Evolutionary conservation across 805 yeast genomes (phyloP).

Genomic region (Ascoidea tarda): DNA sequence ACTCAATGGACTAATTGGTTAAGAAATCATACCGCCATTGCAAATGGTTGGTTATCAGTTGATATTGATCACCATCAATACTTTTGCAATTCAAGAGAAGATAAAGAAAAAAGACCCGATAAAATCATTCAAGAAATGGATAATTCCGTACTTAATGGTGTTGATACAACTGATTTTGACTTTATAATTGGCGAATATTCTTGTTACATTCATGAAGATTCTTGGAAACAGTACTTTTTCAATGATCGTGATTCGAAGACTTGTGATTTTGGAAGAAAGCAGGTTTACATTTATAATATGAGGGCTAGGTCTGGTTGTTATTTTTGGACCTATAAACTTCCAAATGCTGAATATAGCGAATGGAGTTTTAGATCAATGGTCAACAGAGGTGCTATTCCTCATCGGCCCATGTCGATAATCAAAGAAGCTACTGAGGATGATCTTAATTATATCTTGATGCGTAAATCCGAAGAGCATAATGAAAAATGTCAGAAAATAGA

Average conservation of each 20-base stretch:
- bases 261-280: conserved; percentile 43
- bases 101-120: conserved; percentile 49
- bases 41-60: conserved; percentile 34
- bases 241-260: conserved; percentile 43
- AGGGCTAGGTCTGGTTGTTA: conserved; percentile 59
- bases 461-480: conserved; percentile 31
- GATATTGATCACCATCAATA: conserved; percentile 79
- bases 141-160: conserved; percentile 31
- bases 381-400: conserved; percentile 41
- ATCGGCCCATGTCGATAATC: conserved; percentile 15
- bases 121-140: conserved; percentile 47
- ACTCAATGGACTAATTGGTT: conserved; percentile 65
- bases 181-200: conserved; percentile 82
- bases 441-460: conserved; percentile 25
- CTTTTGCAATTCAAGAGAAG: conserved; percentile 70
- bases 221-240: conserved; percentile 46
- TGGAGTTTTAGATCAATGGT: conserved; percentile 85
- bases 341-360: conserved; percentile 87
- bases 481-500: conserved; percentile 56
- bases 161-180: conserved; percentile 40
- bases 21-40: conserved; percentile 23
- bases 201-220: conserved; percentile 63
- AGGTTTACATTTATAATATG: conserved; percentile 30
- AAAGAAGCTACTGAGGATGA: conserved; percentile 25
- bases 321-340: conserved; percentile 87